Percentiles rank a stretch among this genome's conserved stretches.
Evolutionary conservation across 1,139 yeast genomes (phyloP).

Genomic region (Geotrichum reessii): DNA sequence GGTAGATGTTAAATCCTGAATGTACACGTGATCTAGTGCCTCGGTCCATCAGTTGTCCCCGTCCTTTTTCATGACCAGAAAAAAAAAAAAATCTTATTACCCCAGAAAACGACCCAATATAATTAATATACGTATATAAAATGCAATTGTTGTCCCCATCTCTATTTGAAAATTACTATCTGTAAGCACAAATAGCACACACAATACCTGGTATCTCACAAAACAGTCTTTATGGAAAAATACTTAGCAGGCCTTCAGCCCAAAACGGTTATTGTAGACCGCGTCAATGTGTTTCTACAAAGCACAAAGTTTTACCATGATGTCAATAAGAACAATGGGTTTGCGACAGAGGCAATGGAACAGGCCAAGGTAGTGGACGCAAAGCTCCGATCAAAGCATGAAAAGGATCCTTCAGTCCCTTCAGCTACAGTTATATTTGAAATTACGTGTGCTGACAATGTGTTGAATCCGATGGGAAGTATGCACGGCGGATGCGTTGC

Average conservation of each 20-base stretch:
- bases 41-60: not conserved
- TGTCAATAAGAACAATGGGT: not conserved
- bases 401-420: not conserved
- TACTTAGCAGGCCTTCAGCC: slow-evolving; percentile 3
- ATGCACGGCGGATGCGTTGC: slow-evolving; percentile 37
- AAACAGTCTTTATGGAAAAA: not conserved
- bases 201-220: not conserved
- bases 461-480: slow-evolving; percentile 11
- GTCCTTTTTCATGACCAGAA: not conserved
- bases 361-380: slow-evolving; percentile 19
- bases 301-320: not conserved
- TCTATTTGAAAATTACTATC: no score
- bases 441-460: not conserved
- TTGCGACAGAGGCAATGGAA: not conserved
- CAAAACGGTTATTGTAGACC: slow-evolving; percentile 2
- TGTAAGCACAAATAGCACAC: no score
- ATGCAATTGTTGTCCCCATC: not conserved
- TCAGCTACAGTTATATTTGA: slow-evolving; percentile 4
- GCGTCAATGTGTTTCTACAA: slow-evolving; percentile 1
- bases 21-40: not conserved
- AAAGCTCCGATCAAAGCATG: slow-evolving; percentile 20
- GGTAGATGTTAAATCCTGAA: no score
- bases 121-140: not conserved
- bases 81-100: no score
- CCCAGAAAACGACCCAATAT: not conserved